Evolutionary conservation across 768 basidiomycete species (phyloP), one percentile per base, ranked within the genome.

Genomic region (Mycena rebaudengoi): DNA sequence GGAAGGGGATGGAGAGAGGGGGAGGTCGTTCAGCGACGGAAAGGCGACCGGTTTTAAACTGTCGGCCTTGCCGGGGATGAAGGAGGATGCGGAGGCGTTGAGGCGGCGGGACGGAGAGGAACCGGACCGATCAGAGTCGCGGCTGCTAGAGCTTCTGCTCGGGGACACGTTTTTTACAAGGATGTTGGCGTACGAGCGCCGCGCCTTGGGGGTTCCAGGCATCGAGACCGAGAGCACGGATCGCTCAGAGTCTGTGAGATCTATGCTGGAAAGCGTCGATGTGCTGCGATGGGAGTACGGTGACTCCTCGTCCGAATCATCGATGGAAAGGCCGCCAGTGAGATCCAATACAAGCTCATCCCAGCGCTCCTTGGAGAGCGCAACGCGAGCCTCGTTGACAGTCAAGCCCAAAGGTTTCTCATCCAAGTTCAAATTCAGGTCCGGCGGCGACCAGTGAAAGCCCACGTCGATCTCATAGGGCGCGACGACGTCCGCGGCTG

Each of bases 151-250:
- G 55, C 66, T 65, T 71, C 50, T 67, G 69, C 44, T 74, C 51
- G 76, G 76, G 30, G 78, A 81, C 45, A 62, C 64, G 50, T 72
- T 72, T 62, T 80, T 78, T 40, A 80, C 73, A 45, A 75, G 71
- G 25, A 80, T 75, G 49, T 78, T 75, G 13, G 77, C 74, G 20
- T 80, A 79, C 16, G 74, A 71, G n/a, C 69, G 60, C 60, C 74
- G 80, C 32, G 78, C 77, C 50, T 81, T 82, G 13, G 86, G 85
- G 10, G 86, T 86, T n/a, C 80, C 78, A n/a, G 85, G 85, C 63
- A 78, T 78, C 7, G 81, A 78, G 50, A 79, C 74, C 2, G 83
- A 85, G 43, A 80, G 77, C 33, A 81, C 76, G 3, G 83, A 85
- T 52, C 74, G 69, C 48, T 80, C 79, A 10, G 79, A 80, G 57